phyloP scores from a whole-genome alignment of 2,329 filamentous ascomycete genomes.

The Aspergillus nomiae region DNA sequence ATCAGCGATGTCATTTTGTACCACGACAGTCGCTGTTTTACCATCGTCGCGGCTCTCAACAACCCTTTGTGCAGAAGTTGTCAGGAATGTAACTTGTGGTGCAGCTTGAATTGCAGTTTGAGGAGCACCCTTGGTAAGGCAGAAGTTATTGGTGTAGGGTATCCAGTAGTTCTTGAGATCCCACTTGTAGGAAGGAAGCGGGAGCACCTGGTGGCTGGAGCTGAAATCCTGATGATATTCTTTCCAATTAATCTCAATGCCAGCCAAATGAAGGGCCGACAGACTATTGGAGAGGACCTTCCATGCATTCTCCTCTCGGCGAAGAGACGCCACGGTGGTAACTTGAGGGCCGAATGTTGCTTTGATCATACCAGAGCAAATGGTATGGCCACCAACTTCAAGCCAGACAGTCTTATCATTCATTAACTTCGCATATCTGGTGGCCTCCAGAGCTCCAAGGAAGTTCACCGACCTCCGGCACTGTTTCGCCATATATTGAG shows the following conservation, averaged over 20 bases:
- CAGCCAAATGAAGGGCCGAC: conserved; percentile 63
- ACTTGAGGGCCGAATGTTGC: conserved; percentile 62
- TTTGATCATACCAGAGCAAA: conserved; percentile 50
- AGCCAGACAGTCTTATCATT: conserved; percentile 74
- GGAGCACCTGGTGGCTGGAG: conserved; percentile 59
- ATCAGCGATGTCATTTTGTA: conserved; percentile 12
- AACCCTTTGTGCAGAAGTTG: conserved; percentile 66
- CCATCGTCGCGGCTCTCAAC: conserved; percentile 64
- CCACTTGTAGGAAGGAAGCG: conserved; percentile 69
- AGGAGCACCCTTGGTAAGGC: conserved; percentile 63
- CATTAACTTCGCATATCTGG: conserved; percentile 48
- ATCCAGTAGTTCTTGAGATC: conserved; percentile 74
- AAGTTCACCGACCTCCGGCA: conserved; percentile 52
- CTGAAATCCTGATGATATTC: conserved; percentile 69
- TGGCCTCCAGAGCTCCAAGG: conserved; percentile 43
- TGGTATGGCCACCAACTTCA: conserved; percentile 59
- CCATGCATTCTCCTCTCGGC: conserved; percentile 45
- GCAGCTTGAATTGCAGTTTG: conserved; percentile 29
- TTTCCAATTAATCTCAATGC: conserved; percentile 68
- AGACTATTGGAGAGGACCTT: conserved; percentile 58
- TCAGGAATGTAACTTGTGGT: conserved; percentile 50
- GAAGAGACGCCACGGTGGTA: conserved; percentile 51
- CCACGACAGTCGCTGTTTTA: conserved; percentile 48
- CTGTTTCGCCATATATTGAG: conserved; percentile 43
- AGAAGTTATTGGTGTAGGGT: conserved; percentile 72